These are phyloP conservation scores for Diversispora epigaea DNA, from an alignment of 192 early-diverging fungal genomes.

Conservation along the genomic window DNA sequence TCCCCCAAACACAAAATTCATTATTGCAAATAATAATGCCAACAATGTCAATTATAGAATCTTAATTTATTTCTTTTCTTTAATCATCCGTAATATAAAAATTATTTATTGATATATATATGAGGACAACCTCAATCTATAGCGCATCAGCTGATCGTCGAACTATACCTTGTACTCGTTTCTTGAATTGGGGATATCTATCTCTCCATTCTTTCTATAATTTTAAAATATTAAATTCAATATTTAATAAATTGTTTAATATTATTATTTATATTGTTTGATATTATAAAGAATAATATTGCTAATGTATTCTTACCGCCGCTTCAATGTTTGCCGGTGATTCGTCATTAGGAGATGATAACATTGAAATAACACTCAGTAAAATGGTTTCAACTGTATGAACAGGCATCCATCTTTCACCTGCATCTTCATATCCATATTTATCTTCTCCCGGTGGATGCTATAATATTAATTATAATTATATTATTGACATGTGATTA, in stretches of 20 bases:
- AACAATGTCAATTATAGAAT: no score
- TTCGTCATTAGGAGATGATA: slow-evolving; percentile 90
- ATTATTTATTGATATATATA: no score
- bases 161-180: slow-evolving; percentile 64
- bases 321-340: slow-evolving; percentile 95
- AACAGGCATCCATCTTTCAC: slow-evolving; percentile 93
- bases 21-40: no score
- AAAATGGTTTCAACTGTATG: slow-evolving; percentile 95
- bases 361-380: slow-evolving; percentile 87
- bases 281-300: background rate
- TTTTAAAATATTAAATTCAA: background rate
- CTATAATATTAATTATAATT: slow-evolving; percentile 32
- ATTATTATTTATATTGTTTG: no score
- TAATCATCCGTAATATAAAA: no score
- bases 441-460: slow-evolving; percentile 83
- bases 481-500: background rate
- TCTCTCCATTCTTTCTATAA: slow-evolving; percentile 77
- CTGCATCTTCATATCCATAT: slow-evolving; percentile 86
- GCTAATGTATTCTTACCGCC: slow-evolving; percentile 59
- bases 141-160: slow-evolving; percentile 15
- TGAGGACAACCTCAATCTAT: no score
- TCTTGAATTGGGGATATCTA: slow-evolving; percentile 68
- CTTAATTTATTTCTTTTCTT: no score
- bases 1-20: no score
- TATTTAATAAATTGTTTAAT: background rate